phyloP scores from a whole-genome alignment of 2,329 filamentous ascomycete species.

The Emmonsiellopsis sp. region DNA sequence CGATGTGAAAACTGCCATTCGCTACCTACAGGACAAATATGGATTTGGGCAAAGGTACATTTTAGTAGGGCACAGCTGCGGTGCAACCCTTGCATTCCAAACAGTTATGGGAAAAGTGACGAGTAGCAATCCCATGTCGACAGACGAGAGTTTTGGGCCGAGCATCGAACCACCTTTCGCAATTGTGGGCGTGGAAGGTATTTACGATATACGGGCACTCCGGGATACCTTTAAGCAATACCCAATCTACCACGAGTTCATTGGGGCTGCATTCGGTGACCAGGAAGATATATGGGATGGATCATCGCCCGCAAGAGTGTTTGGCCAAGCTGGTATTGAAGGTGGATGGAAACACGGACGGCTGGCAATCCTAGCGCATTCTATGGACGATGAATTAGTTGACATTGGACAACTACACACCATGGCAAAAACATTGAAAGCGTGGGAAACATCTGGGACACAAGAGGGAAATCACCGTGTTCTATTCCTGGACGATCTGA shows the following conservation, averaged over 20 bases:
- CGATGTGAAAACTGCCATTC: slow-evolving; percentile 33
- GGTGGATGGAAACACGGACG: slow-evolving; percentile 26
- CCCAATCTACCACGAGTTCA: slow-evolving; percentile 30
- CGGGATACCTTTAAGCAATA: slow-evolving; percentile 24
- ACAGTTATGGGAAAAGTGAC: slow-evolving; percentile 27
- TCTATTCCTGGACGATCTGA: slow-evolving; percentile 28
- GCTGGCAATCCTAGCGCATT: slow-evolving; percentile 33
- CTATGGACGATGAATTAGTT: slow-evolving; percentile 33
- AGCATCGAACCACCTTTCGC: slow-evolving; percentile 23
- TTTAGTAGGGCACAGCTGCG: slow-evolving; percentile 39
- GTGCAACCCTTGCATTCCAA: slow-evolving; percentile 39
- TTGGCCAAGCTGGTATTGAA: slow-evolving; percentile 21
- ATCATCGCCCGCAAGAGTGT: slow-evolving; percentile 30
- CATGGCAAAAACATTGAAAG: slow-evolving; percentile 44
- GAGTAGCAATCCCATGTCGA: slow-evolving; percentile 1
- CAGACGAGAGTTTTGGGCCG: slow-evolving; percentile 5
- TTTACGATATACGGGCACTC: slow-evolving; percentile 34
- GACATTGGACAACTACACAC: slow-evolving; percentile 27
- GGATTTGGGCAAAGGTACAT: slow-evolving; percentile 31
- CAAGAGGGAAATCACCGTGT: slow-evolving; percentile 30
- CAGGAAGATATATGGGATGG: slow-evolving; percentile 29
- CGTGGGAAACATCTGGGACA: slow-evolving; percentile 38
- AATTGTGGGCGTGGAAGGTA: slow-evolving; percentile 36
- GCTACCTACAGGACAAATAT: slow-evolving; percentile 33
- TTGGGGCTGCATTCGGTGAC: slow-evolving; percentile 34